Evolutionary conservation across 495 filamentous ascomycete genomes (phyloP), one percentile per base, ranked within the genome.

Genomic region (Annulohypoxylon bovei): DNA sequence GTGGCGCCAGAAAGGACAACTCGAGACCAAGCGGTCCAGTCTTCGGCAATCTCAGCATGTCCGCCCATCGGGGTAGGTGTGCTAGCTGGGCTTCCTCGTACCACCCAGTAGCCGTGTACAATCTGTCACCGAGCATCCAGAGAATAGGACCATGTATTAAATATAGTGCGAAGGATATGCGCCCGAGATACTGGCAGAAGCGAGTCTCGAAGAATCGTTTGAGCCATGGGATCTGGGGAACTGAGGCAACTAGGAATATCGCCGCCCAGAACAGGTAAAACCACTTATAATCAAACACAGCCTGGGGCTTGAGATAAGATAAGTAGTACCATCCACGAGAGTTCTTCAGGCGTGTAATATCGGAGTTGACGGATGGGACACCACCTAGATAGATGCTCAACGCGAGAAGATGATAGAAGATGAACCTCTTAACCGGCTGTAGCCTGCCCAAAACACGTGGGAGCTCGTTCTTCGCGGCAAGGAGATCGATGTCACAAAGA

Each of bases 91-190:
- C 63, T 12, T 82, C 79, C 23, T 75, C 76, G 27, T 60, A 60
- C 77, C 83, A 87, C 0, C 88, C 88, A 0, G 80, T 78, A 7
- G 86, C 85, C 3, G 82, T 78, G 73, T 90, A 89, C 20, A 84
- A 8, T 22, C 80, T 72, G 52, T 81, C 78, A 20, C 81, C 82
- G 3, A 84, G 64, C 0, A 74, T 80, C 65, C 65, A 82, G 5
- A 88, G 73, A 27, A 91, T 82, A 2, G 87, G 86, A 4, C 87
- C 88, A 65, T 91, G 89, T 14, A 90, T 85, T 42, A 91, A 82
- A 60, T 91, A 91, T 16, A 91, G 85, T 9, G 86, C 81, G 69
- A 83, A 91, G 0, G 87, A 89, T 46, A 91, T 82, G 61, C 86
- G 84, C 32, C 88, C 89, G 7, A 91, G 81, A 66, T 89, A 90